Conservation (phyloP, 345 rosid species). For the Salix dunnii region DNA sequence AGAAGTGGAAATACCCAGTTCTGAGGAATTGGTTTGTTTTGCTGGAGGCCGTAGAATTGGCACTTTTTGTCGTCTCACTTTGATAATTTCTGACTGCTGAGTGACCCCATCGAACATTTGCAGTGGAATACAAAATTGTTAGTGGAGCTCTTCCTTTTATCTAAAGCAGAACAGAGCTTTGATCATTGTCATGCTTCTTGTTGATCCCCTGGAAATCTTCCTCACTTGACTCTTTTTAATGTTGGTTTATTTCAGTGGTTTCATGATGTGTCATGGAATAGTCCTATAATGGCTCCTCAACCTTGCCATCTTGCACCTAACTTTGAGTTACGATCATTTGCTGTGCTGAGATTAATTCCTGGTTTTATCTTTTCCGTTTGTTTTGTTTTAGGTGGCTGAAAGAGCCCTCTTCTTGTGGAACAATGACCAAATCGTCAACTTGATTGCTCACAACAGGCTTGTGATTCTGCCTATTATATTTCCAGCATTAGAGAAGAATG, state of each 20-base stretch:
- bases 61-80: neutral
- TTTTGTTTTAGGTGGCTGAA: constrained; percentile 74
- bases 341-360: neutral
- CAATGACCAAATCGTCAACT: constrained; percentile 79
- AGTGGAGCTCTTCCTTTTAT: neutral
- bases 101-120: neutral
- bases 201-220: neutral
- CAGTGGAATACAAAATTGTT: neutral
- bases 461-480: constrained; percentile 62
- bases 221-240: neutral
- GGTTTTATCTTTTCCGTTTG: neutral
- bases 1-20: neutral
- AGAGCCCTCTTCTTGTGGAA: constrained; percentile 86
- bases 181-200: neutral
- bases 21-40: neutral
- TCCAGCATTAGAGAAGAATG: constrained; percentile 70
- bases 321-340: too few relatives aligned
- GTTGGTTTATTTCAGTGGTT: neutral
- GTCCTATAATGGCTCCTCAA: neutral
- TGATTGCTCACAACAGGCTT: constrained; percentile 64
- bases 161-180: neutral
- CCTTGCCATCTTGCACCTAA: neutral
- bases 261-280: neutral
- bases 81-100: neutral
- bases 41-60: neutral